phyloP scores from a whole-genome alignment of 345 rosid genomes.

The Conringia planisiliqua region DNA sequence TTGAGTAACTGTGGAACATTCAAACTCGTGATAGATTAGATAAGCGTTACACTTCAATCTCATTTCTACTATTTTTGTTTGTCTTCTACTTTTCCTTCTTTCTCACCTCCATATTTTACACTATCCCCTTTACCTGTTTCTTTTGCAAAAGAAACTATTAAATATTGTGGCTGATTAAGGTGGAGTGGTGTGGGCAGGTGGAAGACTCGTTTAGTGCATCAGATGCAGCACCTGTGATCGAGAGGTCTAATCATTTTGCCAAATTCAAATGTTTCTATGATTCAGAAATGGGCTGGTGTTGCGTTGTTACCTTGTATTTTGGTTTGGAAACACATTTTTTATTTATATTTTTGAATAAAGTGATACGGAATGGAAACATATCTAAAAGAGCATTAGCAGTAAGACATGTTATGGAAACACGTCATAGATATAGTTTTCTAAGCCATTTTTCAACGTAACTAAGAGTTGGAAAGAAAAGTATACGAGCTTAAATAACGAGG shows the following conservation, averaged over 20 bases:
- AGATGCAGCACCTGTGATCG: conserved; percentile 71
- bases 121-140: neutral
- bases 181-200: no score
- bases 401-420: conserved; percentile 10
- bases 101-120: neutral
- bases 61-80: neutral
- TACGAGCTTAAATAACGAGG: no score
- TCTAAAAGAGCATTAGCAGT: neutral
- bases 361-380: neutral
- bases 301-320: neutral
- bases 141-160: neutral
- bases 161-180: no score
- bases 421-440: no score
- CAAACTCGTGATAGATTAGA: neutral
- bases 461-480: no score
- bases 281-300: neutral
- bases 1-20: neutral
- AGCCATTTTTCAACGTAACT: no score
- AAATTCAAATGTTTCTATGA: neutral
- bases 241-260: neutral
- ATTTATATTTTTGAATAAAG: neutral
- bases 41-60: conserved; percentile 2
- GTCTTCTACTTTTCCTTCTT: neutral
- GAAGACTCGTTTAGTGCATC: conserved; percentile 98
- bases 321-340: neutral